Conservation (phyloP, 2,329 filamentous ascomycete species). For the Xylaria sp. region DNA sequence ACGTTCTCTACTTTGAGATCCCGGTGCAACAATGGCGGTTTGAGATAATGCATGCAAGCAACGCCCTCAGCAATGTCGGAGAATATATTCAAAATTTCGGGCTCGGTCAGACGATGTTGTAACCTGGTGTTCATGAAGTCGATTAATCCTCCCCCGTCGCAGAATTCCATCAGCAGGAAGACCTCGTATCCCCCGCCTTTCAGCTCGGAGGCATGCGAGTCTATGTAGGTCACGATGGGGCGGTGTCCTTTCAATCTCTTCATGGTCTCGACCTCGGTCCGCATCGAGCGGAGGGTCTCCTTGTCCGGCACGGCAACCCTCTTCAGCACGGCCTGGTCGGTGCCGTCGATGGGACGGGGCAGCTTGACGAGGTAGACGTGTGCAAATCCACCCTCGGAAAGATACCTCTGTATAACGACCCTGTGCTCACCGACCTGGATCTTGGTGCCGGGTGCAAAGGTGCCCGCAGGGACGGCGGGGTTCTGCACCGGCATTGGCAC, state of each 20-base stretch:
- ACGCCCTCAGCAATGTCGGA: conserved; percentile 95
- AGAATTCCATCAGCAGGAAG: conserved; percentile 98
- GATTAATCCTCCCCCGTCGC: conserved; percentile 92
- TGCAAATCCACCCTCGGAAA: conserved; percentile 97
- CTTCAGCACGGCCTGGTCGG: conserved; percentile 88
- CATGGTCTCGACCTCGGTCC: conserved; percentile 99
- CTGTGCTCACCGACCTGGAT: conserved; percentile 94
- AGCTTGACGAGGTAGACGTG: conserved; percentile 97
- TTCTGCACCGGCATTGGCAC: conserved; percentile 50
- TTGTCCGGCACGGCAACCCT: conserved; percentile 97
- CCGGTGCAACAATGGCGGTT: conserved; percentile 89
- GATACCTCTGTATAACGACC: conserved; percentile 94
- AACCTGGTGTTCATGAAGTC: conserved; percentile 99
- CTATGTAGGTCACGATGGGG: conserved; percentile 97
- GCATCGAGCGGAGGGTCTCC: conserved; percentile 92
- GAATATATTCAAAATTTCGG: conserved; percentile 97
- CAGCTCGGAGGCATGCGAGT: conserved; percentile 95
- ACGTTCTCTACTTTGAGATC: conserved; percentile 99
- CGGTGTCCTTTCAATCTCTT: conserved; percentile 98
- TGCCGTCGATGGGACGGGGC: conserved; percentile 78
- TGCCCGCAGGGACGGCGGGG: conserved; percentile 74
- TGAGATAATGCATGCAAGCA: conserved; percentile 98
- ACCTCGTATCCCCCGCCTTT: conserved; percentile 96
- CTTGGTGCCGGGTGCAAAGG: conserved; percentile 93
- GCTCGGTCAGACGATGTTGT: conserved; percentile 95